phyloP scores from a whole-genome alignment of 805 yeast genomes.

The Martiniozyma abietophila region DNA sequence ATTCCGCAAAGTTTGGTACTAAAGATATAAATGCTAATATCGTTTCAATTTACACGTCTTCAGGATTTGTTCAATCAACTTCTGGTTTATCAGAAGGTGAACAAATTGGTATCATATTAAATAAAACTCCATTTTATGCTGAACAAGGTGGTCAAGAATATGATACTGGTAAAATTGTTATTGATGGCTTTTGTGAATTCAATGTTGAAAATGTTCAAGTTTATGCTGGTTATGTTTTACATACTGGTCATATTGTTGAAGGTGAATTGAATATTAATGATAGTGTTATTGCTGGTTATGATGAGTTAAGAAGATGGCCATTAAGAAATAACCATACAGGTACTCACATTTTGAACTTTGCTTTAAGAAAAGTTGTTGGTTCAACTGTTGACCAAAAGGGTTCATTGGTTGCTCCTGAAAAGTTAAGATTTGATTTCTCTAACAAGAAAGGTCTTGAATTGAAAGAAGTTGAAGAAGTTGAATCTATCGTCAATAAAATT shows the following conservation, averaged over 20 bases:
- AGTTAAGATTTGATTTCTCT: constrained; percentile 91
- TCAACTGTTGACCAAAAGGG: constrained; percentile 91
- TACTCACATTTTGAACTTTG: constrained; percentile 89
- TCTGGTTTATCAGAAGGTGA: constrained; percentile 26
- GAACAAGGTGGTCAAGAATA: constrained; percentile 99
- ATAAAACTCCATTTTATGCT: constrained; percentile 92
- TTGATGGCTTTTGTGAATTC: constrained; percentile 83
- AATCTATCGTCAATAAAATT: constrained; percentile 59
- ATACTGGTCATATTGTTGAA: constrained; percentile 78
- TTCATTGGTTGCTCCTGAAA: constrained; percentile 91
- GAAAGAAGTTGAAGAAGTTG: constrained; percentile 67
- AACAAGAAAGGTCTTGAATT: constrained; percentile 77
- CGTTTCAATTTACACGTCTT: constrained; percentile 63
- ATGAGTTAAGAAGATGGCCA: constrained; percentile 92
- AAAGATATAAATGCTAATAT: constrained; percentile 63
- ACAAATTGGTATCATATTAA: constrained; percentile 74
- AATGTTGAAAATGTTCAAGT: constrained; percentile 85
- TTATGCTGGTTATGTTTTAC: constrained; percentile 92
- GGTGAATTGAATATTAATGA: constrained; percentile 66
- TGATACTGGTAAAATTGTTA: constrained; percentile 87
- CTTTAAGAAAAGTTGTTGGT: constrained; percentile 79
- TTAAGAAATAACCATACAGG: constrained; percentile 97
- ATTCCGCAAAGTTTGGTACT: constrained; percentile 62
- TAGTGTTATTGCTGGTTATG: constrained; percentile 74
- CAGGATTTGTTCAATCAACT: constrained; percentile 51